Base-by-base conservation (phyloP, 306 rosid genomes). In the Acacia confusa region DNA sequence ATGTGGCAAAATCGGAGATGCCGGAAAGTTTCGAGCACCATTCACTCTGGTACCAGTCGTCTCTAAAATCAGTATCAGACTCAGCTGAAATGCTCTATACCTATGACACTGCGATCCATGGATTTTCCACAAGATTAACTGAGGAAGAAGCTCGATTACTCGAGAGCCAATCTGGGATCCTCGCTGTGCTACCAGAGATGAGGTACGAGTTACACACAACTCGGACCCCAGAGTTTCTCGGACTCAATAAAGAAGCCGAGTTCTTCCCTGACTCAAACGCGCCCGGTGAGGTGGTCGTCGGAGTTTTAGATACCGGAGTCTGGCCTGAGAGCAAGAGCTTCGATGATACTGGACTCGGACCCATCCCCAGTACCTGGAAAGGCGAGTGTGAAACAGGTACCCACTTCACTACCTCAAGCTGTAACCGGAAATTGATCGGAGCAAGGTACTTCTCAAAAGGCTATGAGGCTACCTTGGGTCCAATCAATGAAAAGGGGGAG, bases 271-370 rank as follows among this genome's bases (percentile, higher is more conserved):
- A 85, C 14, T 88, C 97, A 0, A 70, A 68, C 11, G 76, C 93
- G 0, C 84, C 6, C 0, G 74, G 87, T 45, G 99, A 95, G 6
- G 92, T 95, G 16, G 57, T 93, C 32, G 1, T 95, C 0, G 94
- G 97, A 2, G 92, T 95, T 0, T 77, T 95, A 7, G 99, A 95
- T 55, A 95, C 97, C 0, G 99, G 97, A 0, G 85, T 95, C 28
- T 93, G 94, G 97, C 99, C 97, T 0, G 98, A 95, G 68, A 95
- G 98, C 81, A 93, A 93, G 76, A 95, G 99, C 90, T 93, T 88
- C 57, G 91, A 89, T 69, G 99, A 93, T 38, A 32, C 89, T 0
- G 97, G 95, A 2, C 85, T 93, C 4, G 97, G 94, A 71, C 93
- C 99, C 32, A 70, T 90, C 27, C 97, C 99, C 1, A 52, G 64